A percentile compares a stretch with the other conserved stretches of the same genome.
Evolutionary conservation across 257 asterid genomes (phyloP).

Genomic region (Marsdenia floribunda): DNA sequence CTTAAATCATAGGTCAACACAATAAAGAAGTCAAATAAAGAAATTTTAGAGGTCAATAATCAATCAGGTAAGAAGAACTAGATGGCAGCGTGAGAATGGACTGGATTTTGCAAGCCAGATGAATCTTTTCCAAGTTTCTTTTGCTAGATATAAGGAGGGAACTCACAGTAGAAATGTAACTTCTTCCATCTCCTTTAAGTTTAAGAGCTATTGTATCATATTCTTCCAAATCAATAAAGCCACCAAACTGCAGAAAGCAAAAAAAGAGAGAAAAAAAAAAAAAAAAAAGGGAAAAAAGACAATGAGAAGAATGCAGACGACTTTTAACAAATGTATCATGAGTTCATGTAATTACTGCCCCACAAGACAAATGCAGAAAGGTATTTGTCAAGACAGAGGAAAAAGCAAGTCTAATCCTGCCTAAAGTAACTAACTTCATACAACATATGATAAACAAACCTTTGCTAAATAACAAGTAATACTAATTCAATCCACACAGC

Average conservation of each 20-base stretch:
- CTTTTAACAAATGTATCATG: background rate
- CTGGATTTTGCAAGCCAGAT: background rate
- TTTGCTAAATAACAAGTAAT: background rate
- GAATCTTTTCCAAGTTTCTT: constrained; percentile 10
- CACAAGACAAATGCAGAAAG: background rate
- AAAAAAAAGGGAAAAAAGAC: constrained; percentile 14
- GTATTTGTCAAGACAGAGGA: background rate
- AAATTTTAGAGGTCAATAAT: background rate
- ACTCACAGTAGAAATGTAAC: constrained; percentile 97
- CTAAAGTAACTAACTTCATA: background rate
- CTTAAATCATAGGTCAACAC: background rate
- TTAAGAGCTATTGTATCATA: constrained; percentile 77
- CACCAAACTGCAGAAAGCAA: constrained; percentile 65
- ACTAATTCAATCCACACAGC: background rate
- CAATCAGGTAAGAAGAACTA: background rate
- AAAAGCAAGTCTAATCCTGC: background rate
- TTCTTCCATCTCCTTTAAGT: constrained; percentile 92
- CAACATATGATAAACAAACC: background rate
- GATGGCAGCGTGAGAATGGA: background rate
- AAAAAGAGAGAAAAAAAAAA: constrained; percentile 15
- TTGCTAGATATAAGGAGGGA: constrained; percentile 13
- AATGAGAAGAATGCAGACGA: background rate
- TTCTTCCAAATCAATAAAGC: constrained; percentile 86
- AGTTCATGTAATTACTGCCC: background rate
- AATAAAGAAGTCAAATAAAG: background rate